phyloP scores from a whole-genome alignment of 2,329 filamentous ascomycete genomes.

The Annulohypoxylon truncatum region DNA sequence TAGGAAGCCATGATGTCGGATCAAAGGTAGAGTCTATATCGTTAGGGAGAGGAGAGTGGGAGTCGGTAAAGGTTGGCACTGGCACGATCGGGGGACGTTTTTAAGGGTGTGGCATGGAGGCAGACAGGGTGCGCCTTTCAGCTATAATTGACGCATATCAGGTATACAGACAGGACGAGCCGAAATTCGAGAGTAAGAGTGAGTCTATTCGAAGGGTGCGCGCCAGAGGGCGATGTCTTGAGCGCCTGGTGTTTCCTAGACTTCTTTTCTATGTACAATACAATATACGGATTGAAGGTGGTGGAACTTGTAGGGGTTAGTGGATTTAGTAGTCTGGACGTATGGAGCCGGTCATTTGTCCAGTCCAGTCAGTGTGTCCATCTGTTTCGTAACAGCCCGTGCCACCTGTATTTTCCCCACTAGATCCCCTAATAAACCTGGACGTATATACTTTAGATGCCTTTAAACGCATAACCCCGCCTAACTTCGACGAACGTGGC shows the following conservation, averaged over 20 bases:
- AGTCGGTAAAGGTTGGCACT: constrained; percentile 38
- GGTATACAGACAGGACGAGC: constrained; percentile 2
- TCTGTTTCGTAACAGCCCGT: constrained; percentile 38
- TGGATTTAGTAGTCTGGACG: background rate
- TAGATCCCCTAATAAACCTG: constrained; percentile 17
- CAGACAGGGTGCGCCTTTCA: constrained; percentile 39
- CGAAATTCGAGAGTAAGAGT: background rate
- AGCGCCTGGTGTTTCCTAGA: background rate
- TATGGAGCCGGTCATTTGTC: constrained; percentile 18
- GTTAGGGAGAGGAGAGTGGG: constrained; percentile 24
- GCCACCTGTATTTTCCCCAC: constrained; percentile 38
- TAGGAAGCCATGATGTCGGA: constrained; percentile 46
- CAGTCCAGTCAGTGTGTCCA: background rate
- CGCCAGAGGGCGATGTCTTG: constrained; percentile 13
- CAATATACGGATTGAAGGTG: constrained; percentile 17
- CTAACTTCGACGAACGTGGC: background rate
- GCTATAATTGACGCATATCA: constrained; percentile 43
- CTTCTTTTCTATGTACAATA: constrained; percentile 10
- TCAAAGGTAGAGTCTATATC: constrained; percentile 22
- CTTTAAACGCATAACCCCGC: constrained; percentile 12
- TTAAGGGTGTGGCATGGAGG: constrained; percentile 45
- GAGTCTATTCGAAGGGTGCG: constrained; percentile 7
- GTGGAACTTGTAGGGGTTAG: constrained; percentile 26
- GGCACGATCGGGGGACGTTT: constrained; percentile 38
- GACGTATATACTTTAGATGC: background rate